Percentiles rank a stretch among this genome's conserved stretches.
These are phyloP conservation scores for Osmanthus fragrans DNA, from an alignment of 257 asterid genomes.

Conservation along the genomic window DNA sequence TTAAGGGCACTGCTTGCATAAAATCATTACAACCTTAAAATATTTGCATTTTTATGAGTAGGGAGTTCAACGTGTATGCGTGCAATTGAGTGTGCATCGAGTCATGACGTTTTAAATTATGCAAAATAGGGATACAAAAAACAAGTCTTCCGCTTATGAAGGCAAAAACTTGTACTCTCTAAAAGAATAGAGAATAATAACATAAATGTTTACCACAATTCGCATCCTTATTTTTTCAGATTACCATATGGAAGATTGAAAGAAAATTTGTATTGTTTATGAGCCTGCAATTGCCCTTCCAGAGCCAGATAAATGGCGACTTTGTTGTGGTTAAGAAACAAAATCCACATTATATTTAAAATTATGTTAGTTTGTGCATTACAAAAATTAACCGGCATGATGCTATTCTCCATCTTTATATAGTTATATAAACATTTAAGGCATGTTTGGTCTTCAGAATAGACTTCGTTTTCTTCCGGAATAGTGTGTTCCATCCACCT, in stretches of 20 bases:
- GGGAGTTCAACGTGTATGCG: background rate
- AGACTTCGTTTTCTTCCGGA: background rate
- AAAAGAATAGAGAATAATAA: background rate
- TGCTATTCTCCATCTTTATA: background rate
- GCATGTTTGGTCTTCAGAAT: background rate
- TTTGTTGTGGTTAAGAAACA: background rate
- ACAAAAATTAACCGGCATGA: background rate
- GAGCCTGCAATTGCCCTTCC: too few relatives aligned
- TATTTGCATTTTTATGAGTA: background rate
- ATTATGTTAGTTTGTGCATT: background rate
- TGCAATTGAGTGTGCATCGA: background rate
- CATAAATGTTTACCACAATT: background rate
- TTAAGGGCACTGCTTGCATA: background rate
- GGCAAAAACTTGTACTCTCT: background rate
- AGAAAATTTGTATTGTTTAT: background rate
- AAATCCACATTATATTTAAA: too few relatives aligned
- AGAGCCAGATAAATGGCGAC: background rate
- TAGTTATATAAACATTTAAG: too few relatives aligned
- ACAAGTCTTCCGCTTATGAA: background rate
- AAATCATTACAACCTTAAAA: background rate
- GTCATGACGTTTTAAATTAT: too few relatives aligned
- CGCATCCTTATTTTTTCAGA: background rate
- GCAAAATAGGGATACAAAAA: background rate
- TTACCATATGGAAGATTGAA: background rate
- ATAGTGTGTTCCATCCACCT: background rate